Base-by-base conservation (phyloP, 2,329 filamentous ascomycete species). In the Ophiostoma australiae region DNA sequence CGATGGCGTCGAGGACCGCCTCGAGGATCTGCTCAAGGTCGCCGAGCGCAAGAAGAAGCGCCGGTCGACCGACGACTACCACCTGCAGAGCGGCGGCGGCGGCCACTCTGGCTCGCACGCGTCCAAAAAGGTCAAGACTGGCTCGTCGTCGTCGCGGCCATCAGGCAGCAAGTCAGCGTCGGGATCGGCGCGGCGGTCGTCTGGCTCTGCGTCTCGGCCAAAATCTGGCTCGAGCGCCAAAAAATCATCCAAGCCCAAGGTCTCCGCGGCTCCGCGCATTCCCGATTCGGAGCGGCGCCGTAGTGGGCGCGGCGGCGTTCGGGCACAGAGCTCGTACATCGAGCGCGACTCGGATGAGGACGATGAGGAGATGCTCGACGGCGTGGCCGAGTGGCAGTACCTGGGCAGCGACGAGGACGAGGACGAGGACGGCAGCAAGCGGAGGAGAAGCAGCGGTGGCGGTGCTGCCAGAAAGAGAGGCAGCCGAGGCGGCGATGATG, bases 21-120 rank as follows among this genome's bases (percentile, higher is more conserved):
- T 98, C 37, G 94, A 97, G 75, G 87, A 89, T 27, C 79, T 89
- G 48, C 77, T 90, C 35, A 83, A 84, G 76, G 82, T 82, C 0
- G 77, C 93, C 66, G 92, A 97, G 72, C 89, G 89, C 76, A 89
- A 96, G 79, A 93, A 90, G 86, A 89, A 88, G 77, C 85, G 86
- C 69, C 88, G 87, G 77, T 84, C 84, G 3, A 78, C 79, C 66
- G 82, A 86, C 66, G 86, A 88, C 72, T 77, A 78, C 4, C 84
- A 85, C 65, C 52, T 58, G 52, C 67, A 69, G 23, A 82, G 81
- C n/a, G 78, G 80, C 48, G 61, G 39, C 39, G 10, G 10, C 37
- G 15, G 27, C 27, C 27, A 39, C 37, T 39, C 66, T 4, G 44
- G 58, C 10, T 61, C 68, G 70, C 81, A 81, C 11, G 78, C 79